Base-by-base conservation (phyloP, 2,329 filamentous ascomycete genomes). In the Malbranchea zuffiana region DNA sequence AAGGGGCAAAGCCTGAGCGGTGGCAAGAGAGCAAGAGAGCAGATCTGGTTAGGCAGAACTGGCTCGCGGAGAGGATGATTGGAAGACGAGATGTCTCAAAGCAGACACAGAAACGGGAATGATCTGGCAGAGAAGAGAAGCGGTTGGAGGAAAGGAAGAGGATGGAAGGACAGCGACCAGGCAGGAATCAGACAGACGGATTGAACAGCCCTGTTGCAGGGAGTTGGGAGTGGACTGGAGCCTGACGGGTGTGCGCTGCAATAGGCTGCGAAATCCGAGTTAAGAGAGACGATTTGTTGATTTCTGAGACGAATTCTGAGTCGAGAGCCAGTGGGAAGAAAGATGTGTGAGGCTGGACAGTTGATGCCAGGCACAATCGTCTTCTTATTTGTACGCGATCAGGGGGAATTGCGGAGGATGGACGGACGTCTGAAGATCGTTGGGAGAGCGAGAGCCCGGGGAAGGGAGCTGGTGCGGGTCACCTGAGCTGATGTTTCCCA, bases 1-100 rank as follows among this genome's bases (percentile, higher is more conserved):
- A 34, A 39, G 13, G 17, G 36, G 23, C 8, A 39, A 39, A 33
- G 36, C 36, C 29, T 20, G 21, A n/a, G 26, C 27, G 23, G 7
- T n/a, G 29, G 32, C 7, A 17, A 38, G 29, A 7, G 7, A 25
- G n/a, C n/a, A 6, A 25, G 23, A 21, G 31, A 26, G 24, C 30
- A 23, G 12, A n/a, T 16, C 10, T n/a, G 16, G 17, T 16, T 15
- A 8, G 15, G 18, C 11, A 16, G 34, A n/a, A 16, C 24, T 6
- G 13, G 7, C 13, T 20, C 23, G 5, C 6, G 18, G 13, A 18
- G 21, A n/a, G 11, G 18, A 26, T 16, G 3, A 17, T 33, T 33
- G 36, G 36, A 29, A 39, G 36, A 33, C 32, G 11, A 19, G 20
- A 6, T 13, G 26, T 32, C 29, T 38, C 11, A 29, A 34, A 27